Evolutionary conservation across 2,329 filamentous ascomycete species (phyloP).

Genomic region (Aureobasidium sp.): DNA sequence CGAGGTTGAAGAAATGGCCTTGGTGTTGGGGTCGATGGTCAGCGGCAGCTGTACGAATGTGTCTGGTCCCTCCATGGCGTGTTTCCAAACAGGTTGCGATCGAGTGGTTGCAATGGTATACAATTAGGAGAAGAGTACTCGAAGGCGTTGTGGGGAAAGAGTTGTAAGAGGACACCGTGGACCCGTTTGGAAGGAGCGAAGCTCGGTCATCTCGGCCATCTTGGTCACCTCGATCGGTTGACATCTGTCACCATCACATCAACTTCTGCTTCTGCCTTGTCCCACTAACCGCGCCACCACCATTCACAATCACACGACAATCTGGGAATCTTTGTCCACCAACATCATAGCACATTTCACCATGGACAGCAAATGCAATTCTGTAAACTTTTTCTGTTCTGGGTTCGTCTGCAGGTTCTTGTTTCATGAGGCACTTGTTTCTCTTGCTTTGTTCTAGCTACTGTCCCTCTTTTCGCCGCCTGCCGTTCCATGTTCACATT

Average conservation of each 20-base stretch:
- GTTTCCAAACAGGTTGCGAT: constrained; percentile 32
- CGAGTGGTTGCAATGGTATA: not conserved
- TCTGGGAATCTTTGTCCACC: not conserved
- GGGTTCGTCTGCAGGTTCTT: not conserved
- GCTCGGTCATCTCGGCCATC: no score
- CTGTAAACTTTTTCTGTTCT: not conserved
- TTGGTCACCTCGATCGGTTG: no score
- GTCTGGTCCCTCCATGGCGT: constrained; percentile 36
- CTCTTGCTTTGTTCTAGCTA: not conserved
- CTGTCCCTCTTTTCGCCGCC: not conserved
- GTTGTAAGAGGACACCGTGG: not conserved
- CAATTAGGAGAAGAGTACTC: not conserved
- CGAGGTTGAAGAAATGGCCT: constrained; percentile 55
- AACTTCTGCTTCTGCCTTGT: no score
- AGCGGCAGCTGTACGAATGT: constrained; percentile 80
- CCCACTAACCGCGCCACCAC: no score
- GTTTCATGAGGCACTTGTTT: not conserved
- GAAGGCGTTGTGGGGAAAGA: not conserved
- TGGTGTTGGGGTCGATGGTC: constrained; percentile 71
- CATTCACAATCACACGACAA: no score
- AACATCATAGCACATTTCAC: not conserved
- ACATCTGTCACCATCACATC: no score
- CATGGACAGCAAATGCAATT: not conserved
- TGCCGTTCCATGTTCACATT: not conserved
- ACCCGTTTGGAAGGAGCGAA: no score